Percentiles rank a stretch among this genome's conserved stretches.
phyloP scores from a whole-genome alignment of 192 early-diverging fungal species.

The Gryganskiella cystojenkinii region DNA sequence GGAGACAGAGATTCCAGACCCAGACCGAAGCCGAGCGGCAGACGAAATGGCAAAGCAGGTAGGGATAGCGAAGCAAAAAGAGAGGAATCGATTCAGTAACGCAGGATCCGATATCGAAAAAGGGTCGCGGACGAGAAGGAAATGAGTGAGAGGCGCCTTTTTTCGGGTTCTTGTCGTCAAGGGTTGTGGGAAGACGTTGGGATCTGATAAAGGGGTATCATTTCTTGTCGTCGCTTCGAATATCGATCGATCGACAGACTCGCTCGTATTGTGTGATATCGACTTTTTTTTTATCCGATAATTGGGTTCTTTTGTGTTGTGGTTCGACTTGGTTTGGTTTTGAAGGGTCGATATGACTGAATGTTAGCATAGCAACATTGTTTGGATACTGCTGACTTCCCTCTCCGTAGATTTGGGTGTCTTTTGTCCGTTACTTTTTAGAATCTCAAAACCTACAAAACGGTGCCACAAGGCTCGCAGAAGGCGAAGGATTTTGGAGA shows the following conservation, averaged over 20 bases:
- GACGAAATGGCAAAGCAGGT: conserved; percentile 7
- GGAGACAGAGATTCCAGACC: background rate
- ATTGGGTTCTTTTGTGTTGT: too few species aligned
- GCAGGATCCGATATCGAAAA: conserved; percentile 24
- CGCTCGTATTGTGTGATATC: background rate
- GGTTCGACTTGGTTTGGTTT: conserved; percentile 4
- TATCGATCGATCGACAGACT: conserved; percentile 27
- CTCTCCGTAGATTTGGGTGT: too few species aligned
- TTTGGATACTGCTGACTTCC: conserved; percentile 11
- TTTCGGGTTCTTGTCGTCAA: conserved; percentile 20
- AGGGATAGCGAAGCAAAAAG: conserved; percentile 16
- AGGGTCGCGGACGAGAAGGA: conserved; percentile 8
- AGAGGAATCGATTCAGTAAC: conserved; percentile 44
- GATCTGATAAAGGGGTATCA: background rate
- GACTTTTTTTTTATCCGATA: conserved; percentile 19
- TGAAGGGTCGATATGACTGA: conserved; percentile 32
- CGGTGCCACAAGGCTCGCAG: too few species aligned
- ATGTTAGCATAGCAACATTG: conserved; percentile 36
- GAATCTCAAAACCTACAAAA: too few species aligned
- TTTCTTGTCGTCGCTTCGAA: conserved; percentile 1
- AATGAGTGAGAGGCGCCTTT: conserved; percentile 1
- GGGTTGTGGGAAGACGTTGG: background rate
- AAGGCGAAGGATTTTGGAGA: too few species aligned
- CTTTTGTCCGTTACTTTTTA: too few species aligned
- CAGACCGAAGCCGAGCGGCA: background rate